Percentiles rank a stretch among this genome's conserved stretches.
Evolutionary conservation across 108 stramenopile genomes (phyloP).

Genomic region (Pseudonitzschia multistriata): DNA sequence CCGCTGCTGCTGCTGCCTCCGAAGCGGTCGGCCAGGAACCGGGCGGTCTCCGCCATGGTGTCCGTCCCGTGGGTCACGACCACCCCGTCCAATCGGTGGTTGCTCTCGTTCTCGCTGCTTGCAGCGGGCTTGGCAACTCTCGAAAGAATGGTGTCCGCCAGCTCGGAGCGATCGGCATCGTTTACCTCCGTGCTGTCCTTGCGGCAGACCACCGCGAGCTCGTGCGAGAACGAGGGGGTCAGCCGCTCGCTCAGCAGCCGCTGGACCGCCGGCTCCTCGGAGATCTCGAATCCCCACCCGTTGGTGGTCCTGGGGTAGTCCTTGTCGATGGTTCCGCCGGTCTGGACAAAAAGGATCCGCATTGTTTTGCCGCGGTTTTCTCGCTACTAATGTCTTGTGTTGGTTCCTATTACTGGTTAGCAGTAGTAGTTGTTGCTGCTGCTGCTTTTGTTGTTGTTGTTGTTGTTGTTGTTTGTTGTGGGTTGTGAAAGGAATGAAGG

Average conservation of each 20-base stretch:
- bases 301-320: constrained; percentile 52
- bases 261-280: constrained; percentile 36
- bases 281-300: constrained; percentile 53
- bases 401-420: too few species aligned
- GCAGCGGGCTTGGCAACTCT: not conserved
- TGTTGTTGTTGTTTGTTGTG: not conserved
- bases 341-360: constrained; percentile 24
- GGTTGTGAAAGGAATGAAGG: not conserved
- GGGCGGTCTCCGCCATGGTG: constrained; percentile 53
- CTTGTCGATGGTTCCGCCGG: constrained; percentile 58
- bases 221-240: constrained; percentile 31
- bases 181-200: constrained; percentile 56
- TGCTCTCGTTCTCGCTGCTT: not conserved
- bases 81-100: constrained; percentile 17
- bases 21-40: constrained; percentile 11
- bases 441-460: not conserved
- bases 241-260: constrained; percentile 29
- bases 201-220: constrained; percentile 29
- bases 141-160: too few species aligned
- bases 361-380: too few species aligned
- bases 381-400: too few species aligned
- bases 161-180: constrained; percentile 27
- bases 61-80: constrained; percentile 61
- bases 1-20: not conserved
- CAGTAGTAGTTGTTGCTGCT: too few species aligned